Percentiles rank a stretch among this genome's conserved stretches.
These are phyloP conservation scores for Cichorium intybus DNA, from an alignment of 140 eudicot genomes.

Conservation along the genomic window DNA sequence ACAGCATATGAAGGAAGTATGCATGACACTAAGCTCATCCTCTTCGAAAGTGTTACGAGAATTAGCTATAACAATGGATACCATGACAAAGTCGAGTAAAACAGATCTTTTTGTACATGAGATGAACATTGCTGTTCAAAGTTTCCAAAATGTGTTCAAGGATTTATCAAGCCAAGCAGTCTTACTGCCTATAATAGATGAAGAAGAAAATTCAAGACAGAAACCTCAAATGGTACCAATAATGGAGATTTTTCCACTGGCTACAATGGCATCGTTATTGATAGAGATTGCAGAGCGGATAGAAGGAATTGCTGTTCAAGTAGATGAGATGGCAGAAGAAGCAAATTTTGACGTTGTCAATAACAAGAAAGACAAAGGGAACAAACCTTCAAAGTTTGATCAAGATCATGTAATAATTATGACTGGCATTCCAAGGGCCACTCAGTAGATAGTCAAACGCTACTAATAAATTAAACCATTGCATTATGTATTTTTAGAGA, in stretches of 20 bases:
- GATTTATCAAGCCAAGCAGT: constrained; percentile 40
- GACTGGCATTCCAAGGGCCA: constrained; percentile 31
- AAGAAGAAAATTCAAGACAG: not conserved
- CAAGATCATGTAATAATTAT: constrained; percentile 30
- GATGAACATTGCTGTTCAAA: constrained; percentile 58
- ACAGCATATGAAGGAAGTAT: constrained; percentile 53
- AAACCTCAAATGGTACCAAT: constrained; percentile 29
- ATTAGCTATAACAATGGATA: constrained; percentile 46
- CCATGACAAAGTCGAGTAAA: constrained; percentile 60
- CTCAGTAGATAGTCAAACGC: too few relatives aligned
- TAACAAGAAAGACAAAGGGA: constrained; percentile 13
- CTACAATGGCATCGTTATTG: constrained; percentile 64
- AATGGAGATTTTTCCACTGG: constrained; percentile 61
- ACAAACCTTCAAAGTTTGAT: constrained; percentile 11
- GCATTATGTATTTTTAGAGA: too few relatives aligned
- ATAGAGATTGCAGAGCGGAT: constrained; percentile 64
- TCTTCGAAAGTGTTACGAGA: constrained; percentile 64
- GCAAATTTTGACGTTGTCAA: constrained; percentile 52
- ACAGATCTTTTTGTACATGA: constrained; percentile 46
- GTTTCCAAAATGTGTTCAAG: constrained; percentile 50
- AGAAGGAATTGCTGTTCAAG: constrained; percentile 49
- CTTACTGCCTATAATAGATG: constrained; percentile 7
- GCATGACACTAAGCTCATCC: constrained; percentile 47
- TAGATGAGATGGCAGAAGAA: constrained; percentile 58
- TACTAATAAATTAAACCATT: not conserved